Conservation (phyloP, 2,329 filamentous ascomycete species). For the Trichoderma koningii region DNA sequence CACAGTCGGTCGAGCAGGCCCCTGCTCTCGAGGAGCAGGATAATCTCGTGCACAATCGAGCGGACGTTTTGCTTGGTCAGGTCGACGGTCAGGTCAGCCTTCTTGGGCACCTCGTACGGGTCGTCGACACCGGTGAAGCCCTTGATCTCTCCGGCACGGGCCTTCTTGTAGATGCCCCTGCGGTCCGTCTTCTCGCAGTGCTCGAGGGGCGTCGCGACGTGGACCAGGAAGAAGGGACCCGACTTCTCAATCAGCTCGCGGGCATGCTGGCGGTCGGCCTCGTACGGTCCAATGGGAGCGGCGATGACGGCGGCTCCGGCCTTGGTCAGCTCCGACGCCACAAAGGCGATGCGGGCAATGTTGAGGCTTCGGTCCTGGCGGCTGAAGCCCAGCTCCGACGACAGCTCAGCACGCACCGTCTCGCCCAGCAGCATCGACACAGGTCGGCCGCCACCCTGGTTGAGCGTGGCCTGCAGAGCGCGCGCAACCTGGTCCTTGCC, state of each 20-base stretch:
- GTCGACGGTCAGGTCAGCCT: constrained; percentile 84
- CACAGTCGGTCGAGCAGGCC: constrained; percentile 78
- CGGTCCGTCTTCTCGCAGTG: constrained; percentile 95
- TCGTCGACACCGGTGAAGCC: constrained; percentile 98
- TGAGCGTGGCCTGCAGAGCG: constrained; percentile 92
- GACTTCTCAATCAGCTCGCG: constrained; percentile 83
- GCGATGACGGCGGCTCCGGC: constrained; percentile 94
- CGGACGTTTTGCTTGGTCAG: constrained; percentile 83
- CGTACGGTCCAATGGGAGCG: constrained; percentile 92
- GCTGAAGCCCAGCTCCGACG: constrained; percentile 92
- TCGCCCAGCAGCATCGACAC: constrained; percentile 95
- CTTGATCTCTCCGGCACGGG: constrained; percentile 88
- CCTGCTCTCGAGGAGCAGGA: constrained; percentile 85
- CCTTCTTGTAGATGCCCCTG: constrained; percentile 82
- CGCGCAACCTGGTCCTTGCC: constrained; percentile 97
- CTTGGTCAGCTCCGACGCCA: constrained; percentile 90
- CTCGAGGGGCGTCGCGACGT: constrained; percentile 91
- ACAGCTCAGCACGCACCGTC: constrained; percentile 90
- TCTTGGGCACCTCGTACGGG: constrained; percentile 83
- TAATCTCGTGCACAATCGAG: constrained; percentile 94
- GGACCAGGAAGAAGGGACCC: constrained; percentile 91
- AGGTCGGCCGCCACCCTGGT: constrained; percentile 94
- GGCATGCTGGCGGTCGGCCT: constrained; percentile 73
- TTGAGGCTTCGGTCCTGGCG: constrained; percentile 90
- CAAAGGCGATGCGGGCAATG: constrained; percentile 94